These are phyloP conservation scores for Hura crepitans DNA, from an alignment of 441 rosid genomes.

Conservation along the genomic window DNA sequence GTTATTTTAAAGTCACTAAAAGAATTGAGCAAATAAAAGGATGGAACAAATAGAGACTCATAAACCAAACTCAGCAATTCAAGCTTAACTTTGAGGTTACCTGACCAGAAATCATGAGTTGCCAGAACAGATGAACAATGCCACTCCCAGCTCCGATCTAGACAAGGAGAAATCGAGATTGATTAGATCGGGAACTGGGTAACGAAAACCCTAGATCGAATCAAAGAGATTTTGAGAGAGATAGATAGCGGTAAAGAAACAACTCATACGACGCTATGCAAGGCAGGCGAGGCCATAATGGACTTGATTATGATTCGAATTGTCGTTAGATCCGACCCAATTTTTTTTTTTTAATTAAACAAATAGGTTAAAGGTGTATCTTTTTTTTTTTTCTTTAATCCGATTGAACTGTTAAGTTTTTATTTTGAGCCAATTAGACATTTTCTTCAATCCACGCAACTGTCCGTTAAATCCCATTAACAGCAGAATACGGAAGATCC, in stretches of 20 bases:
- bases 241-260: not conserved
- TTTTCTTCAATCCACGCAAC: no score
- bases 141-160: not conserved
- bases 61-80: no score
- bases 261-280: not conserved
- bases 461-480: no score
- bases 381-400: no score
- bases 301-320: not conserved
- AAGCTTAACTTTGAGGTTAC: no score
- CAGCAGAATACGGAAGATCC: no score
- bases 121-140: not conserved
- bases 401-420: no score
- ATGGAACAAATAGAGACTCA: no score
- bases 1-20: no score
- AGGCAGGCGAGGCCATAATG: not conserved
- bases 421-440: no score
- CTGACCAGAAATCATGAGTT: not conserved
- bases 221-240: not conserved
- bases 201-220: slow-evolving; percentile 10
- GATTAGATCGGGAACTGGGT: not conserved
- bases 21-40: no score
- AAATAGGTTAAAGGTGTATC: no score
- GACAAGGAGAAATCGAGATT: not conserved
- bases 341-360: not conserved
- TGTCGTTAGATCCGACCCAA: slow-evolving; percentile 8